These are phyloP conservation scores for Oryza glaberrima DNA, from an alignment of 176 grass and related monocot species.

Conservation along the genomic window DNA sequence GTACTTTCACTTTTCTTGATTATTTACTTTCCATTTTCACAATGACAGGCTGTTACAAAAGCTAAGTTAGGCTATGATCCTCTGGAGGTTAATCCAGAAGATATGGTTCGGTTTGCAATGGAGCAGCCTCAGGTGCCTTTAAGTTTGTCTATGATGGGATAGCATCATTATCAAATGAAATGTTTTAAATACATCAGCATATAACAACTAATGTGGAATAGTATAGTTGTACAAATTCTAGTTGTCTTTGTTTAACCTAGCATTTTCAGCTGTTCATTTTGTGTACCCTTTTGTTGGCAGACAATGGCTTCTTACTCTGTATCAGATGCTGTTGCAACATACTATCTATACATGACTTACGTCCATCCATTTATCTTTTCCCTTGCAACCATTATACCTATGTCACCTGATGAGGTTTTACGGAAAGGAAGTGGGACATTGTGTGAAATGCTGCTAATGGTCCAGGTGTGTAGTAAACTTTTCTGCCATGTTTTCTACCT, in stretches of 20 bases:
- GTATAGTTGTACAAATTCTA: conserved; percentile 12
- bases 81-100: conserved; percentile 96
- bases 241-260: conserved; percentile 18
- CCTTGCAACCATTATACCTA: conserved; percentile 98
- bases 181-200: conserved; percentile 12
- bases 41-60: conserved; percentile 92
- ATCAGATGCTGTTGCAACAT: conserved; percentile 96
- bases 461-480: conserved; percentile 67
- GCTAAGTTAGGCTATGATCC: conserved; percentile 97
- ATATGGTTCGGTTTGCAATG: conserved; percentile 98
- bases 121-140: conserved; percentile 77
- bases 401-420: conserved; percentile 92
- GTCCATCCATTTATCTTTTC: conserved; percentile 99
- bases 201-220: conserved; percentile 30
- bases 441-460: conserved; percentile 99
- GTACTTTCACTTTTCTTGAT: neutral
- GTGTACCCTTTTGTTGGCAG: conserved; percentile 51
- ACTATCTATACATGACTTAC: conserved; percentile 99
- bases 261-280: conserved; percentile 34
- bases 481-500: conserved; percentile 18
- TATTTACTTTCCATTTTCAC: conserved; percentile 46
- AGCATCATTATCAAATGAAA: conserved; percentile 4
- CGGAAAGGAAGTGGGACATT: conserved; percentile 97
- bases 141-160: conserved; percentile 13
- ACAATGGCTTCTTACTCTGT: conserved; percentile 99